Conservation (phyloP, 2,329 filamentous ascomycete genomes). For the Colletotrichum brevisporum region DNA sequence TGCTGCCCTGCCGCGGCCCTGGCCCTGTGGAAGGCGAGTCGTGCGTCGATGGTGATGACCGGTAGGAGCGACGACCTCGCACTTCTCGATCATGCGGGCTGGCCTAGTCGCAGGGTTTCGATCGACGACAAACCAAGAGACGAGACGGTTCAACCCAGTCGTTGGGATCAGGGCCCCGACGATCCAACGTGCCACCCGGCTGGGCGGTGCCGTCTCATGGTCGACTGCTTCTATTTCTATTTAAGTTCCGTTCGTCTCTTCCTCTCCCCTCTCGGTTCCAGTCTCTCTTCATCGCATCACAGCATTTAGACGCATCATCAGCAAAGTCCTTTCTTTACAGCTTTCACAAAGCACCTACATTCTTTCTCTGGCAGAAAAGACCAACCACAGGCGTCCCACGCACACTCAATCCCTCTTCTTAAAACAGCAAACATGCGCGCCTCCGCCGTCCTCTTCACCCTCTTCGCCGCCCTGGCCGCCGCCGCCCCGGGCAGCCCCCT, state of each 20-base stretch:
- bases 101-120: background rate
- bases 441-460: slow-evolving; percentile 20
- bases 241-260: background rate
- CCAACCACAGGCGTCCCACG: no score
- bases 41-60: no score
- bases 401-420: no score
- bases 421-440: slow-evolving; percentile 19
- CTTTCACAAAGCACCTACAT: background rate
- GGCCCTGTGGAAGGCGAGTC: no score
- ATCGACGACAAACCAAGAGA: background rate
- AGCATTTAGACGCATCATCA: background rate
- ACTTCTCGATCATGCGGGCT: background rate
- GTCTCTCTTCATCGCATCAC: background rate
- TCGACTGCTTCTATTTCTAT: background rate
- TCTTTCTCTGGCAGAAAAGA: slow-evolving; percentile 15
- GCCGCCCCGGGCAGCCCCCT: slow-evolving; percentile 8
- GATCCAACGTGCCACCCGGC: background rate
- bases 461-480: slow-evolving; percentile 29
- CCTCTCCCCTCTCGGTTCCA: background rate
- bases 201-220: slow-evolving; percentile 8
- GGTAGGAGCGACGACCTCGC: background rate
- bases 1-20: no score
- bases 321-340: background rate
- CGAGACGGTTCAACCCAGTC: slow-evolving; percentile 3
- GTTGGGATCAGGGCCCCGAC: background rate